Evolutionary conservation across 169 alveolate genomes (phyloP), one percentile per base, ranked within the genome.

Genomic region (Fabrea salina): DNA sequence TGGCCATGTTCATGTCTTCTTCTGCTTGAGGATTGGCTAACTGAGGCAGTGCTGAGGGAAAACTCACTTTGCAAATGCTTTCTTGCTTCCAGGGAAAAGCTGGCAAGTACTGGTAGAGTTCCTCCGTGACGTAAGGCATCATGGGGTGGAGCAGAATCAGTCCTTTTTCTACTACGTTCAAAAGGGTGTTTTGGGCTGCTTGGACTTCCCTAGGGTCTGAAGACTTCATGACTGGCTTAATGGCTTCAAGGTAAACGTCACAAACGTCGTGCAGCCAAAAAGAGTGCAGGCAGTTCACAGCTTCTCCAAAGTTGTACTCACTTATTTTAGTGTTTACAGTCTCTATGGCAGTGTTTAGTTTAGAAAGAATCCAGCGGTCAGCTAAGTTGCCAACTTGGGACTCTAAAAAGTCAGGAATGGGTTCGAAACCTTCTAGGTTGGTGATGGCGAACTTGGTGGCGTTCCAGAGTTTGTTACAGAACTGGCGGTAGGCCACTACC

Each of bases 381-480:
- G 37, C 25, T 13, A 72, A 47, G 37, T 13, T 3, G 13, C 66
- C 27, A 19, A 39, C 53, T 22, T n/a, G 13, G 13, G 58, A 11
- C 72, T 75, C n/a, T 82, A 84, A 78, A 86, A 78, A 30, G 77
- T 64, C 61, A 44, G 57, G 19, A 80, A 39, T 83, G 41, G 85
- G 87, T 59, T 76, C 79, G 66, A 86, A 89, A 33, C 89, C 87
- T 85, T 93, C 87, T 51, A 91, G 61, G 82, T 91, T 80, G 35
- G 86, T 79, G 71, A 90, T 80, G 19, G 98, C 98, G 82, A 98
- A 97, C 75, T 97, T 97, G 30, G 95, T 89, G 30, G 97, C 98
- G 89, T 97, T 97, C 99, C 99, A 98, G 33, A 98, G 84, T 86
- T 99, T 99, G 88, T 98, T 98, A 83, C 99, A 97, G 89, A 98